phyloP scores from a whole-genome alignment of 805 yeast genomes.

The Metschnikowia borealis region DNA sequence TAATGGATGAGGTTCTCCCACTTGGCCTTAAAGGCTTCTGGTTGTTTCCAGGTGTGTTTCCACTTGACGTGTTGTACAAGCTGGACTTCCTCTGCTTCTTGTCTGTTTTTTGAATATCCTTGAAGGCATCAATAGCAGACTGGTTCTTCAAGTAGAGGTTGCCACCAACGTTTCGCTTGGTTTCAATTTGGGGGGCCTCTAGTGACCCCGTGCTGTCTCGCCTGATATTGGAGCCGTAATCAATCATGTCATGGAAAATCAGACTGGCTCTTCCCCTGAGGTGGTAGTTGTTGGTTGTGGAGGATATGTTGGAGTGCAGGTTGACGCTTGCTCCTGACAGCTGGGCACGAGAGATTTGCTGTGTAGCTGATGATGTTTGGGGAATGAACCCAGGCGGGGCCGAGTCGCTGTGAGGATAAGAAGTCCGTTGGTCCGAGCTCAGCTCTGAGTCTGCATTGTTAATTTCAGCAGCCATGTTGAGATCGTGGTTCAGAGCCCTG shows the following conservation, averaged over 20 bases:
- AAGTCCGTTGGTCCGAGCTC: neutral
- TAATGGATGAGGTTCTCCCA: slow-evolving; percentile 1
- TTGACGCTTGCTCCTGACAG: neutral
- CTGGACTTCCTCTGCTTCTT: slow-evolving; percentile 33
- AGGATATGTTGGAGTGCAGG: neutral
- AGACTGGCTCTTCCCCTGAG: slow-evolving; percentile 1
- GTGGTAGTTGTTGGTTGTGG: neutral
- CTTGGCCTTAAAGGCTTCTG: slow-evolving; percentile 4
- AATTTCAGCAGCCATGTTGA: slow-evolving; percentile 16
- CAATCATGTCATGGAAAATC: slow-evolving; percentile 31
- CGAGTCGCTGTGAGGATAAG: neutral
- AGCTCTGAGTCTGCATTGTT: slow-evolving; percentile 6
- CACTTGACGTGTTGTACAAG: slow-evolving; percentile 11
- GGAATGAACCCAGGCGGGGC: neutral
- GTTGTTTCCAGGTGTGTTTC: slow-evolving; percentile 7
- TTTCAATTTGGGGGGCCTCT: slow-evolving; percentile 43
- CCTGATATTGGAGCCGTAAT: slow-evolving; percentile 21
- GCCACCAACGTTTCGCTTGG: slow-evolving; percentile 44
- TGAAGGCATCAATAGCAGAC: slow-evolving; percentile 39
- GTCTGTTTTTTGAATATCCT: slow-evolving; percentile 40
- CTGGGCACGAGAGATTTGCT: neutral
- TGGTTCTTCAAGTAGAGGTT: slow-evolving; percentile 42
- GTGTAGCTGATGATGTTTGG: neutral
- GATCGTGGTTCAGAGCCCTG: slow-evolving; percentile 36
- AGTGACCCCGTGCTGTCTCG: slow-evolving; percentile 21